Evolutionary conservation across 768 basidiomycete genomes (phyloP).

Genomic region (Lactarius hengduanensis): DNA sequence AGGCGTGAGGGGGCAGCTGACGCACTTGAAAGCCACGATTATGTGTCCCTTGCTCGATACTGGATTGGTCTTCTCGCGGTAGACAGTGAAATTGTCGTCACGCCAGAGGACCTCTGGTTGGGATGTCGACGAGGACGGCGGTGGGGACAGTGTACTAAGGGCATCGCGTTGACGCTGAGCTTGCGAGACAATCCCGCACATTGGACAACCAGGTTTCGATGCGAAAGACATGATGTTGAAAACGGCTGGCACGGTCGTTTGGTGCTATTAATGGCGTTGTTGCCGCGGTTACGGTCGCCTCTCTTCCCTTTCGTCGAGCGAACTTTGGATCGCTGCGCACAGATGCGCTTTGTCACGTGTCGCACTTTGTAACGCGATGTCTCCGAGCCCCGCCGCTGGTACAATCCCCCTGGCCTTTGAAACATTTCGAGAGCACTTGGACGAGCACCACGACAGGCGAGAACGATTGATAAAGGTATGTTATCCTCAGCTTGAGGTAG

Average conservation of each 20-base stretch:
- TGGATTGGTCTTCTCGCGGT: conserved; percentile 66
- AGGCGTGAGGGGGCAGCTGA: conserved; percentile 32
- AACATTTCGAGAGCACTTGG: conserved; percentile 66
- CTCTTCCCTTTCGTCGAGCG: not conserved
- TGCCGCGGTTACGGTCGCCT: too few relatives aligned
- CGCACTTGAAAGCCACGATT: conserved; percentile 71
- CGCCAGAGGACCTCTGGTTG: conserved; percentile 69
- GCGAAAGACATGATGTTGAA: conserved; percentile 48
- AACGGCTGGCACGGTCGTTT: not conserved
- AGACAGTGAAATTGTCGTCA: conserved; percentile 75
- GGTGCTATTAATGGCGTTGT: not conserved
- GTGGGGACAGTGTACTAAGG: conserved; percentile 44
- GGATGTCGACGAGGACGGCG: conserved; percentile 43
- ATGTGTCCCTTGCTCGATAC: conserved; percentile 74
- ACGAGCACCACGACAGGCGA: conserved; percentile 81
- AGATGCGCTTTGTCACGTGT: conserved; percentile 12
- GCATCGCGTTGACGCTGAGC: conserved; percentile 43
- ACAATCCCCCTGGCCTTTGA: conserved; percentile 47
- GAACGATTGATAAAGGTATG: conserved; percentile 88
- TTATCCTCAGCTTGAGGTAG: not conserved
- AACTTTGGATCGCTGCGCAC: not conserved
- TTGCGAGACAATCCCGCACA: conserved; percentile 69
- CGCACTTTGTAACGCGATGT: conserved; percentile 14
- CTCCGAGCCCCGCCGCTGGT: conserved; percentile 4
- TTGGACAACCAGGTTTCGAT: conserved; percentile 67